Evolutionary conservation across 441 rosid species (phyloP).

Genomic region (Breynia disticha): DNA sequence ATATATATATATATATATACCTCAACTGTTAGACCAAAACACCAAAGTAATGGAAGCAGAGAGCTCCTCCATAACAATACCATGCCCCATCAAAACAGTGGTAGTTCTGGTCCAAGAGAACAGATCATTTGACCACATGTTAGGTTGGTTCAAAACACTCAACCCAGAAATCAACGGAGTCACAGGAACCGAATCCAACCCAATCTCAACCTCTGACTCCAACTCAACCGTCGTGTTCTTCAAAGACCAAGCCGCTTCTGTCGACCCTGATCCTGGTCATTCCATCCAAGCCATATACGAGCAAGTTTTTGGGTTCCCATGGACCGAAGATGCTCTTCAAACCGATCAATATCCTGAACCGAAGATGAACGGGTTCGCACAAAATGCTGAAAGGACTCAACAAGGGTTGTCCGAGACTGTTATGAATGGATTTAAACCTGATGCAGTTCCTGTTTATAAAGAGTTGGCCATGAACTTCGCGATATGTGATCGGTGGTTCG

Average conservation of each 20-base stretch:
- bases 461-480: constrained; percentile 58
- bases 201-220: constrained; percentile 48
- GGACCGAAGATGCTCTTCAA: constrained; percentile 21
- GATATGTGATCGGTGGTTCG: constrained; percentile 77
- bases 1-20: too few relatives aligned
- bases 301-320: constrained; percentile 64
- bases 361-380: constrained; percentile 71
- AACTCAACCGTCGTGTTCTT: constrained; percentile 36
- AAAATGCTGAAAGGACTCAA: constrained; percentile 50
- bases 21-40: too few relatives aligned
- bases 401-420: constrained; percentile 61
- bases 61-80: constrained; percentile 19
- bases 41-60: background rate
- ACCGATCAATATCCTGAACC: constrained; percentile 24
- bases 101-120: constrained; percentile 82
- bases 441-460: constrained; percentile 53
- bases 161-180: constrained; percentile 74
- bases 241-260: constrained; percentile 42
- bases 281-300: constrained; percentile 83
- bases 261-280: constrained; percentile 88
- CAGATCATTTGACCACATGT: constrained; percentile 21
- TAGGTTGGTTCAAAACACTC: constrained; percentile 77
- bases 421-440: constrained; percentile 77
- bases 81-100: constrained; percentile 66
- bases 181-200: constrained; percentile 68